Base-by-base conservation (phyloP, 2,329 filamentous ascomycete genomes). In the Colletotrichum gloeosporioides region DNA sequence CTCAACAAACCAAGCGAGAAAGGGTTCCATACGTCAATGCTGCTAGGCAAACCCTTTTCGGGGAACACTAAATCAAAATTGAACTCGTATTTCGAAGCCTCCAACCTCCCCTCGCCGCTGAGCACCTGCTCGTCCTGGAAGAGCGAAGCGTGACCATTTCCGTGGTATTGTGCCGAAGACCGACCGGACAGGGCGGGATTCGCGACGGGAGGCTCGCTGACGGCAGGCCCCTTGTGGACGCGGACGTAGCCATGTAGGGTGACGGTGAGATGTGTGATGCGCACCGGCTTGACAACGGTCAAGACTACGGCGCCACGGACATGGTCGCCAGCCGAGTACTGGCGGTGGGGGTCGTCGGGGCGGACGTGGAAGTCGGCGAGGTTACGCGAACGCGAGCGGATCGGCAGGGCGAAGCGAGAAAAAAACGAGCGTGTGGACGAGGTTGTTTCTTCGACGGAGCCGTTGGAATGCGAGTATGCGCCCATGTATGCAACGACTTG, bases 91-190 rank as follows among this genome's bases (percentile, higher is more conserved):
- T 91, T 91, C 53, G 94, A 94, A 63, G 94, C 90, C 68, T 94
- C 92, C 44, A 97, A 86, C 80, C 93, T 90, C 16, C 95, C 95
- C 80, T 96, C 94, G 27, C 94, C 95, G 81, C 94, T 96, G 44
- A 97, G 86, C 16, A 95, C 93, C 82, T 93, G 90, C 85, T 97
- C 95, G 81, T 97, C 95, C 84, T 96, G 93, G 81, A 96, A 97
- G 62, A 97, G 87, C 57, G 93, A 94, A n/a, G 93, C 94, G 80
- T 95, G 92, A 36, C 95, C 94, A 86, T 95, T 95, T 80, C 93
- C 93, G 81, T 93, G 93, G 81, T 95, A 95, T 78, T 89, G 89
- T 31, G 78, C 80, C 74, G 80, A 86, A 81, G 84, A 77, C 80
- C 85, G 80, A 79, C 83, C 79, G 82, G 84, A 80, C 27, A 85